Base-by-base conservation (phyloP, 495 filamentous ascomycete species). In the Penicillium maclennaniae region DNA sequence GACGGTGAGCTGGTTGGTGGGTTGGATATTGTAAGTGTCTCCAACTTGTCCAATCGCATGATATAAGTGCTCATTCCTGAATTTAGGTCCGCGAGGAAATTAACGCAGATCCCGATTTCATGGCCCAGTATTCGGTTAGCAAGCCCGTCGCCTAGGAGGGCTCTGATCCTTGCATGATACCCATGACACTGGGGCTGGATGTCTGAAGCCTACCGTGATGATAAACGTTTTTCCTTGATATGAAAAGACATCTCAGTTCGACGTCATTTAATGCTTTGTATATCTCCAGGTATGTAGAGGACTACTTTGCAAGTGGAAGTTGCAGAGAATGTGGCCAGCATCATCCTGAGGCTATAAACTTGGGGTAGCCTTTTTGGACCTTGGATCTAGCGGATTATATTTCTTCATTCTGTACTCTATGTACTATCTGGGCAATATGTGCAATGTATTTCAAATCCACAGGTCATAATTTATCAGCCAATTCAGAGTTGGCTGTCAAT, bases 1-100 rank as follows among this genome's bases (percentile, higher is more conserved):
- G 72, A 77, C 50, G 91, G 92, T 1, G 85, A 92, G 62, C 68
- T 97, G 53, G 84, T 96, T n/a, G 91, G 92, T 36, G 92, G 91
- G 3, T 75, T 99, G 64, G 95, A 97, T 75, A 97, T 97, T 69
- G 93, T 97, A 76, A 66, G 91, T 87, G 42, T 27, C 44, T 39
- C 39, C 25, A 45, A 25, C 28, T 25, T 40, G 12, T 34, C 55
- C 31, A 27, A 42, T 47, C 44, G 16, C 42, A 23, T 15, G 36
- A 43, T 14, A 41, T 14, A 4, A 1, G 23, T 64, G 20, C 58
- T 67, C 55, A 60, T 51, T 9, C 5, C 34, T 25, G 7, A 12
- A 80, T 31, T 83, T 79, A 93, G 70, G 79, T 91, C 56, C 92
- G 92, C 61, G 89, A 93, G 45, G 85, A 81, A 49, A 71, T 92